phyloP scores from a whole-genome alignment of 768 basidiomycete genomes.

The Kwoniella dejecticola region DNA sequence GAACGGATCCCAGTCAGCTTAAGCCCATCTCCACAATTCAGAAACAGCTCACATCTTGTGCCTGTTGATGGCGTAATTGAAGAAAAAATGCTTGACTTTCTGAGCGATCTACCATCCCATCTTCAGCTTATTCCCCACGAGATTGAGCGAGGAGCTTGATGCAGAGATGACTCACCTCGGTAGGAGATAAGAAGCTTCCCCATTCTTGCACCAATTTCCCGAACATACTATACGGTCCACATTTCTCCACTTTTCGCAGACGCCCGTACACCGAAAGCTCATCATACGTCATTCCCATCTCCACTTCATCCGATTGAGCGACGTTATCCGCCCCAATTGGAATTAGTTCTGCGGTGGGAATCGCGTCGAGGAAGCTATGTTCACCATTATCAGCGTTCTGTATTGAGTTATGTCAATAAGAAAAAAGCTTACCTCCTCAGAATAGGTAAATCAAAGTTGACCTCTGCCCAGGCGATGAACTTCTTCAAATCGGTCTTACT shows the following conservation, averaged over 20 bases:
- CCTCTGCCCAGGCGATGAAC: constrained; percentile 83
- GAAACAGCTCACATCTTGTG: constrained; percentile 84
- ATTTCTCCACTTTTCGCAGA: constrained; percentile 92
- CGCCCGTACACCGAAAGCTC: constrained; percentile 92
- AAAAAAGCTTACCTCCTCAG: constrained; percentile 64
- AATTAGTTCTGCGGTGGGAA: constrained; percentile 94
- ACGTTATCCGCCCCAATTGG: constrained; percentile 86
- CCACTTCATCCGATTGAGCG: constrained; percentile 94
- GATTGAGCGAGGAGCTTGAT: constrained; percentile 6
- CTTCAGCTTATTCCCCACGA: neutral
- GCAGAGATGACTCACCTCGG: constrained; percentile 66
- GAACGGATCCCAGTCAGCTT: neutral
- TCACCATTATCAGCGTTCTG: too few species aligned
- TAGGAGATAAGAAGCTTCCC: constrained; percentile 80
- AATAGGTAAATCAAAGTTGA: constrained; percentile 79
- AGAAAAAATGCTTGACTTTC: constrained; percentile 97
- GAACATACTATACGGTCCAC: constrained; percentile 96
- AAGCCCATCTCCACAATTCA: neutral
- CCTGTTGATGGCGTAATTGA: constrained; percentile 91
- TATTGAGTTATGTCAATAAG: too few species aligned
- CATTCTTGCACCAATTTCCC: constrained; percentile 93
- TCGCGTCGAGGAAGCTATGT: constrained; percentile 80
- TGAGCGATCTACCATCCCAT: constrained; percentile 72
- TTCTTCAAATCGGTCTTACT: constrained; percentile 96
- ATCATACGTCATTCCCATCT: constrained; percentile 99